Evolutionary conservation across 73 alveolate genomes (phyloP), one percentile per base, ranked within the genome.

Genomic region (Tetrahymena borealis): DNA sequence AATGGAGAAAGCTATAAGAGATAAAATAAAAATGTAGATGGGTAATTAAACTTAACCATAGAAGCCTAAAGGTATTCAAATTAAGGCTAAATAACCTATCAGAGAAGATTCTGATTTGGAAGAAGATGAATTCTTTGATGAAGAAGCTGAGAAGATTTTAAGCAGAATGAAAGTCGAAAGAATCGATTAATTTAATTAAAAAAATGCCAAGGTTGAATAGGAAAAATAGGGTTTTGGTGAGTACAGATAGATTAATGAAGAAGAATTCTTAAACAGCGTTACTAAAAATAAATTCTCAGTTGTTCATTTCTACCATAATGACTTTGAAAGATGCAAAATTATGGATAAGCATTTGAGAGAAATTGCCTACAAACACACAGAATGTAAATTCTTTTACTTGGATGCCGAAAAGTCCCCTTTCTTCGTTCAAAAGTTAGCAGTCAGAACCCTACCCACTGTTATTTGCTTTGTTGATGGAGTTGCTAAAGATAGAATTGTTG

Each of bases 341-440:
- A 96, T 98, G 38, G 99, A 98, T 91, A 96, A 96, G 94, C 99
- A 98, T 93, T 90, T 98, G 90, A 94, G 96, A 91, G 94, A 95
- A 91, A 96, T 98, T 40, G 99, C 99, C 11, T 94, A 95, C 78
- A 91, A 91, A 31, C 99, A 98, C 95, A 94, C 97, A 32, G 99
- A 98, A 94, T 94, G 99, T 92, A 95, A 94, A 92, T 98, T 98
- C 94, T 94, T 98, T 15, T 91, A 91, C 94, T 90, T 98, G 38
- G 97, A 98, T 94, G 99, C 99, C 24, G 99, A 98, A 95, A 97
- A 97, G 85, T 96, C 99, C 6, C 99, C 99, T 18, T 98, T 98
- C 96, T 98, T 98, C 96, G 95, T 98, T 33, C 90, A 94, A 33
- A 98, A 98, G 79, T 95, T 98, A 91, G 95, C 95, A 92, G 94